Percentiles rank a stretch among this genome's conserved stretches.
Conservation (phyloP, 139 green algal genomes). For the Chlamydomonas sphaeroides region DNA sequence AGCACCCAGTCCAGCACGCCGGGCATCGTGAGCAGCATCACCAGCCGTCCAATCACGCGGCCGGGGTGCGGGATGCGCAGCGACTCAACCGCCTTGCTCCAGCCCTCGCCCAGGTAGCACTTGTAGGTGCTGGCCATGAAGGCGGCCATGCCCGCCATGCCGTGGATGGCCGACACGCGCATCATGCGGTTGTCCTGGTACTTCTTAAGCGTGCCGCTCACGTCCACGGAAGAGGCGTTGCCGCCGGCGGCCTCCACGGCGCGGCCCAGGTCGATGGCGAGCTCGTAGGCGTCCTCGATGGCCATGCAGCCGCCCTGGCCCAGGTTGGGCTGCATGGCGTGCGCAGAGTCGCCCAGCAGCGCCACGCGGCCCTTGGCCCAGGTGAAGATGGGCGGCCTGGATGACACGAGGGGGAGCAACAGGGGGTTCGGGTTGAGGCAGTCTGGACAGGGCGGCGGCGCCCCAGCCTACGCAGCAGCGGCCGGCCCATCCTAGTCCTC, state of each 20-base stretch:
- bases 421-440: too few relatives aligned
- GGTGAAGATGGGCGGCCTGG: slow-evolving; percentile 73
- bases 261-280: slow-evolving; percentile 66
- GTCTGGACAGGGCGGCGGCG: too few relatives aligned
- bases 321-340: slow-evolving; percentile 99
- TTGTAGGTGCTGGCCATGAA: slow-evolving; percentile 85
- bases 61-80: slow-evolving; percentile 96
- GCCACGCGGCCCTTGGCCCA: slow-evolving; percentile 89
- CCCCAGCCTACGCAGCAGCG: too few relatives aligned
- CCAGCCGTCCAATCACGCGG: slow-evolving; percentile 71
- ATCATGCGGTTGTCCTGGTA: slow-evolving; percentile 81
- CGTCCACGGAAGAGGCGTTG: slow-evolving; percentile 2
- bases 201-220: slow-evolving; percentile 34
- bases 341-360: slow-evolving; percentile 94
- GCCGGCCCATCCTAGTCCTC: too few relatives aligned
- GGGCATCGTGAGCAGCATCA: slow-evolving; percentile 87
- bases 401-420: too few relatives aligned
- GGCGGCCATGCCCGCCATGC: slow-evolving; percentile 90
- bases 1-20: slow-evolving; percentile 85
- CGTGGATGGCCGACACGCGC: slow-evolving; percentile 87
- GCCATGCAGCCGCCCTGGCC: slow-evolving; percentile 96
- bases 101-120: slow-evolving; percentile 84
- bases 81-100: slow-evolving; percentile 52
- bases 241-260: slow-evolving; percentile 35
- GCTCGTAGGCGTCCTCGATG: slow-evolving; percentile 90